Evolutionary conservation across 345 rosid genomes (phyloP).

Genomic region (Chamaenerion angustifolium): DNA sequence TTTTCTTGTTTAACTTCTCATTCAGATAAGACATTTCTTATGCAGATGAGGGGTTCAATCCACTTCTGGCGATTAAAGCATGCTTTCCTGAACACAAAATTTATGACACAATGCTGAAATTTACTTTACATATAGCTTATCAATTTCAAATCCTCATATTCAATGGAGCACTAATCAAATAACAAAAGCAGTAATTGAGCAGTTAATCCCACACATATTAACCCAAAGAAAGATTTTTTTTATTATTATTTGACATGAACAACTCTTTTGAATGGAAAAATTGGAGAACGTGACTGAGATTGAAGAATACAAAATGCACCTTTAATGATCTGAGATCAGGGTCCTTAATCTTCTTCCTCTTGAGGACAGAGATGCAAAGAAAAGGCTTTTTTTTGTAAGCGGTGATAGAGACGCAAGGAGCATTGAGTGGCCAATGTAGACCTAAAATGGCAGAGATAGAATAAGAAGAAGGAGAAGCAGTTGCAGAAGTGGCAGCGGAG

Average conservation of each 20-base stretch:
- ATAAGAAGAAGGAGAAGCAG: neutral
- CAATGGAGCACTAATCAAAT: neutral
- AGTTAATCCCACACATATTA: neutral
- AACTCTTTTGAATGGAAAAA: constrained; percentile 1
- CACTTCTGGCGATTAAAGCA: too few relatives aligned
- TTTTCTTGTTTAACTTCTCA: too few relatives aligned
- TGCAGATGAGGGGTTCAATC: too few relatives aligned
- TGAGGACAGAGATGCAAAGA: constrained; percentile 26
- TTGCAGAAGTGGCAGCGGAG: constrained; percentile 12
- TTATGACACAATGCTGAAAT: too few relatives aligned
- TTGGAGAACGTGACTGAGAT: neutral
- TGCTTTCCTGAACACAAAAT: too few relatives aligned
- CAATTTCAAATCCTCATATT: neutral
- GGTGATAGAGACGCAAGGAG: constrained; percentile 25
- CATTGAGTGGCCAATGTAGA: constrained; percentile 28
- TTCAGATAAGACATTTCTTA: too few relatives aligned
- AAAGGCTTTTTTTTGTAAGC: constrained; percentile 16
- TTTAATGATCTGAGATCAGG: constrained; percentile 14
- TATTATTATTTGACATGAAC: too few relatives aligned
- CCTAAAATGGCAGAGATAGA: constrained; percentile 22
- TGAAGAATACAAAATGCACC: constrained; percentile 13
- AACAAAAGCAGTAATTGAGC: neutral
- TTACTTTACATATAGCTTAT: too few relatives aligned
- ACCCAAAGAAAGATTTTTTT: neutral
- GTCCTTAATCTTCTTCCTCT: constrained; percentile 45